Conservation (phyloP, 75 land plant species). For the Adiantum capillusveneris region DNA sequence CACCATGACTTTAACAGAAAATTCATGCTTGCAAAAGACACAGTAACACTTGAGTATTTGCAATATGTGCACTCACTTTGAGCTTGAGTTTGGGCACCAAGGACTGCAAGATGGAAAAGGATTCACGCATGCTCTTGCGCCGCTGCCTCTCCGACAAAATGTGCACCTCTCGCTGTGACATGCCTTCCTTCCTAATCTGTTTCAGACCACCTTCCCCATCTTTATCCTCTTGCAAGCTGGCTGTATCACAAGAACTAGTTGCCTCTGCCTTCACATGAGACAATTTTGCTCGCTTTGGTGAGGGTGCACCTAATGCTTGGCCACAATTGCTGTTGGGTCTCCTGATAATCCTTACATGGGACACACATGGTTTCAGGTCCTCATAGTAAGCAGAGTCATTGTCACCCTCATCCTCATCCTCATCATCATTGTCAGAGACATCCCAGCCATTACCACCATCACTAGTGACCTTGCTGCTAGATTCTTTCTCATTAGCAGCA, state of each 20-base stretch:
- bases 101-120: conserved; percentile 2
- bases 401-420: no score
- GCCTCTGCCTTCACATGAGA: neutral
- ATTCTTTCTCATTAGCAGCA: no score
- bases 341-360: neutral
- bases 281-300: neutral
- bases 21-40: neutral
- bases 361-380: no score
- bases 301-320: neutral
- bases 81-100: conserved; percentile 8
- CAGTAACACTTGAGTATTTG: neutral
- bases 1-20: neutral
- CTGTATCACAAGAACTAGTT: neutral
- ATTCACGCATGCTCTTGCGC: conserved; percentile 8
- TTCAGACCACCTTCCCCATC: neutral
- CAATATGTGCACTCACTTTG: neutral
- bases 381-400: no score
- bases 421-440: no score
- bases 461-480: no score
- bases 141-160: conserved; percentile 6
- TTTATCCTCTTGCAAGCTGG: neutral
- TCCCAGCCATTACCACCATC: no score
- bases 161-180: conserved; percentile 3
- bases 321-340: neutral
- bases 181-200: conserved; percentile 1